These are phyloP conservation scores for Pneumocystis sp. DNA, from an alignment of 1,139 yeast species.

Conservation along the genomic window DNA sequence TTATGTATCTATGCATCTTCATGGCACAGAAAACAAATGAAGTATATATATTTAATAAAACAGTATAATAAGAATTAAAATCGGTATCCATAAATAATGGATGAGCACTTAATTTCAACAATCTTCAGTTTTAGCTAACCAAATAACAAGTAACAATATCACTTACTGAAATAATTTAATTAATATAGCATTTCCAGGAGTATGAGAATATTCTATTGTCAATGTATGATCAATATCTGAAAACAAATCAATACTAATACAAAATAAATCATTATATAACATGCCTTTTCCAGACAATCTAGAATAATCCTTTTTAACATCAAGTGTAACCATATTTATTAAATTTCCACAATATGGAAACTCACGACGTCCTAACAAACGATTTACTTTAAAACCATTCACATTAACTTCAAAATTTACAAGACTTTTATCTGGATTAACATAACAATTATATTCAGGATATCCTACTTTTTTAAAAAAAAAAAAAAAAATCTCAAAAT, in stretches of 20 bases:
- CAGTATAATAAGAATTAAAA: conserved; percentile 13
- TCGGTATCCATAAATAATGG: conserved; percentile 9
- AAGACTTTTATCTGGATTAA: conserved; percentile 44
- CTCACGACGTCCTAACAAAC: conserved; percentile 7
- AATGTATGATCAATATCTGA: conserved; percentile 9
- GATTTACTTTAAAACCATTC: conserved; percentile 5
- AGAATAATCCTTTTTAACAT: conserved; percentile 13
- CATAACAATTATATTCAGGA: conserved; percentile 41
- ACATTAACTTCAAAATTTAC: conserved; percentile 19
- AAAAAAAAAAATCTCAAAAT: not conserved
- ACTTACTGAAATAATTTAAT: conserved; percentile 10
- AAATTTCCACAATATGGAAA: conserved; percentile 16
- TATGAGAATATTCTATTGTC: conserved; percentile 10
- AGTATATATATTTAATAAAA: conserved; percentile 13
- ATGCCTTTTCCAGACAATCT: conserved; percentile 6
- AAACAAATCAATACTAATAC: not conserved
- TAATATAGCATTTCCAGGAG: conserved; percentile 9
- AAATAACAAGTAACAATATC: not conserved
- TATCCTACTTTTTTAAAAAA: conserved; percentile 24
- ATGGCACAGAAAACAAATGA: conserved; percentile 14
- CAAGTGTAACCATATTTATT: conserved; percentile 13
- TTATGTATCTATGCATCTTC: conserved; percentile 8
- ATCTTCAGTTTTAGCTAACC: conserved; percentile 5
- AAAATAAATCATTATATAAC: not conserved
- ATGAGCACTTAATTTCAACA: conserved; percentile 7